Conservation (phyloP, 83 land plant genomes). For the Picea abies region DNA sequence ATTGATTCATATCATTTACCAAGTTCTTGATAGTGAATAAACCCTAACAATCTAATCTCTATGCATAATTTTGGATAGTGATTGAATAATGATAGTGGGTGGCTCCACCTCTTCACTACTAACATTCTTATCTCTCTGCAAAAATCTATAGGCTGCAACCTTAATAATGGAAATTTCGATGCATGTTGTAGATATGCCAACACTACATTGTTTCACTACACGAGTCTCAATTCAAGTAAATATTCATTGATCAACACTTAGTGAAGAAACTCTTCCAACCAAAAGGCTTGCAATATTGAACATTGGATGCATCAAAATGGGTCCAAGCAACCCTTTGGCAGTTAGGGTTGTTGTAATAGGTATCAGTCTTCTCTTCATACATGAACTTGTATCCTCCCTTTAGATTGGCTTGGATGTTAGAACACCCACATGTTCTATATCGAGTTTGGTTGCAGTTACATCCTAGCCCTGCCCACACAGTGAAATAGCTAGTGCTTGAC, state of each 20-base stretch:
- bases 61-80: no score
- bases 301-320: slow-evolving; percentile 3
- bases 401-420: neutral
- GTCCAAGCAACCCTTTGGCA: slow-evolving; percentile 10
- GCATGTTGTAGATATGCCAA: no score
- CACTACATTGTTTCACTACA: no score
- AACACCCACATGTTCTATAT: slow-evolving; percentile 18
- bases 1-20: no score
- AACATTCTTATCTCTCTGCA: no score
- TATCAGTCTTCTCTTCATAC: neutral
- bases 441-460: neutral
- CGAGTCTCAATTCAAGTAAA: no score
- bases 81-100: no score
- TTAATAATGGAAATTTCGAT: no score
- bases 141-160: no score
- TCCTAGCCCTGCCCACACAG: slow-evolving; percentile 11
- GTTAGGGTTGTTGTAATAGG: slow-evolving; percentile 13
- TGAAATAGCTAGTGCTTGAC: slow-evolving; percentile 9
- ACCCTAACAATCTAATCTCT: no score
- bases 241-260: neutral
- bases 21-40: no score
- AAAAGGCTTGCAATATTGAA: slow-evolving; percentile 8
- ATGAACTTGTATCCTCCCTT: slow-evolving; percentile 2
- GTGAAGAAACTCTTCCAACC: slow-evolving; percentile 17
- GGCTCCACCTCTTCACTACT: no score